Base-by-base conservation (phyloP, 371 early-diverging fungal species). In the Gilbertella persicaria region DNA sequence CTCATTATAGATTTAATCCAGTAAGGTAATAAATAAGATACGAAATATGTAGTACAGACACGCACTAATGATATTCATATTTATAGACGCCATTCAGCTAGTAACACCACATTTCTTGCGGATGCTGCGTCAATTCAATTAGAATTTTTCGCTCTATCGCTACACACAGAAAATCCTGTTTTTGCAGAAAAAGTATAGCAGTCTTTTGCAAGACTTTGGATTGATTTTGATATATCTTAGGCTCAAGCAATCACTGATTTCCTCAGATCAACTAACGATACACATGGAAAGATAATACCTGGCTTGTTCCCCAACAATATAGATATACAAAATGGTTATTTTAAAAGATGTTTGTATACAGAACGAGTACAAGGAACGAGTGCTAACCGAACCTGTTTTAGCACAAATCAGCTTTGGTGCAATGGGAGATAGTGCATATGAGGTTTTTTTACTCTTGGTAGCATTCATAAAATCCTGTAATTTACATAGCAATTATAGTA, bases 101-200 rank as follows among this genome's bases (percentile, higher is more conserved):
- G 33, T 10, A 59, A 59, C 28, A 44, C 25, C 17, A 59, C 66
- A 1, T 56, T 65, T 10, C 44, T 93, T 14, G 95, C 96, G 4
- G 95, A 95, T 47, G 82, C 89, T 12, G 93, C 93, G 4, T 87
- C 94, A 0, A 60, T 96, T 23, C 80, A 94, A 46, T 62, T 97
- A 36, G 98, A 97, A 67, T 92, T 92, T 60, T 82, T 87, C 24
- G 71, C 84, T 20, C 73, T 96, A 30, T 80, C 86, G 3, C 62
- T 82, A 26, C 72, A 94, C 24, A 89, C 92, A 1, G 79, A 82
- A 0, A 73, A 90, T 45, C 69, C 76, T 10, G 45, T 68, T 4
- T 90, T 80, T 61, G 73, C 78, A 12, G 50, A 80, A 50, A 80
- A 73, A 71, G 85, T 76, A 71, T 43, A 13, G 10, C 33, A 33